These are phyloP conservation scores for Chalaropsis thielavioides DNA, from an alignment of 2,329 filamentous ascomycete genomes.

Conservation along the genomic window DNA sequence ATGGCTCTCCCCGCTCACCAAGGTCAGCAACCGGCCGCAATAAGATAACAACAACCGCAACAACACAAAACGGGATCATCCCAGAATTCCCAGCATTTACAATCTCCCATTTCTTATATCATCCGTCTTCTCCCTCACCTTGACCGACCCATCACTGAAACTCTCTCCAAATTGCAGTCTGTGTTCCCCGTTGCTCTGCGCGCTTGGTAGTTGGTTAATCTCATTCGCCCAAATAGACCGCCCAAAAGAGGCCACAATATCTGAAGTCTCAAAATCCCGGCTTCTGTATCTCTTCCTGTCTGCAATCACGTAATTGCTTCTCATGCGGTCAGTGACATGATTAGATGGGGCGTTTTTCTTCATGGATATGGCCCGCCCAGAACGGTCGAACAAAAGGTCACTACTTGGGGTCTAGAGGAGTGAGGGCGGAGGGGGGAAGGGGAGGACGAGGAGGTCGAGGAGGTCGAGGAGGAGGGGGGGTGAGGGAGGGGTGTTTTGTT, in stretches of 20 bases:
- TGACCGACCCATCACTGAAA: background rate
- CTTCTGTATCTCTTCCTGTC: too few species aligned
- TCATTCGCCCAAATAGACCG: background rate
- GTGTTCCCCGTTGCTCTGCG: background rate
- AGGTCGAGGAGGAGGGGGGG: too few species aligned
- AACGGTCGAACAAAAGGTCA: slow-evolving; percentile 1
- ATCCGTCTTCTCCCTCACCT: background rate
- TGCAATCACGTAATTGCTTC: slow-evolving; percentile 6
- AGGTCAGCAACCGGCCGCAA: background rate
- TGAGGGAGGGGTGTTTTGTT: too few species aligned
- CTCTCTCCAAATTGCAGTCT: background rate
- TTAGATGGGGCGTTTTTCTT: background rate
- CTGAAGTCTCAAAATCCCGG: background rate
- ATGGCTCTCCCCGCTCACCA: background rate
- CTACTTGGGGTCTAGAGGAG: background rate
- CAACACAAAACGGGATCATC: background rate
- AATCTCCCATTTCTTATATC: background rate
- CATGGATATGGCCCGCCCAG: background rate
- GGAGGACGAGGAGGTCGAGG: too few species aligned
- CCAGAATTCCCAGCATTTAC: background rate
- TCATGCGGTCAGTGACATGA: background rate
- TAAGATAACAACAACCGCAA: background rate
- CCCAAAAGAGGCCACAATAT: background rate
- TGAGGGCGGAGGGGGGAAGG: too few species aligned
- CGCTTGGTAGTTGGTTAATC: background rate